phyloP scores from a whole-genome alignment of 306 rosid genomes.

The Casuarina cunninghamiana region DNA sequence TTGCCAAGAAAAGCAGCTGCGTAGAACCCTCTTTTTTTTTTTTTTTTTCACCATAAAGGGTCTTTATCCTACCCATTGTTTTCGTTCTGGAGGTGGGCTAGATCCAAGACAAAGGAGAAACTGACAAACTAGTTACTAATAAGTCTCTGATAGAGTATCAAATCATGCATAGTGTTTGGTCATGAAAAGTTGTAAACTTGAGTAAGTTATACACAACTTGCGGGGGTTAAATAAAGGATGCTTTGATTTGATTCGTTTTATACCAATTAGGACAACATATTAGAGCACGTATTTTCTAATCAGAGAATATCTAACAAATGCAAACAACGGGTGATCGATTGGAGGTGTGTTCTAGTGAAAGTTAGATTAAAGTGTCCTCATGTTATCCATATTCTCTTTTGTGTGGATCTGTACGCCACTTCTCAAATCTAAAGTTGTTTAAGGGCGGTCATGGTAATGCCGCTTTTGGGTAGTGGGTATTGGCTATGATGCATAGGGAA shows the following conservation, averaged over 20 bases:
- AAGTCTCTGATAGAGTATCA: neutral
- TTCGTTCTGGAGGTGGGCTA: neutral
- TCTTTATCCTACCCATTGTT: neutral
- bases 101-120: neutral
- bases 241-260: neutral
- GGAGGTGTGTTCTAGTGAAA: neutral
- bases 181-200: neutral
- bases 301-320: neutral
- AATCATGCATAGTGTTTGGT: neutral
- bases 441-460: conserved; percentile 7
- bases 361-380: neutral
- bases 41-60: neutral
- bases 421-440: neutral
- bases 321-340: neutral
- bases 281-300: neutral
- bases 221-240: neutral
- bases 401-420: conserved; percentile 18
- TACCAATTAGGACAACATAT: neutral
- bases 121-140: neutral
- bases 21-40: no score
- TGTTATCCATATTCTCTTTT: neutral
- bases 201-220: neutral
- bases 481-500: conserved; percentile 14
- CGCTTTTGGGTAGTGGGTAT: conserved; percentile 38
- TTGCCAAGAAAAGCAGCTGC: neutral